Base-by-base conservation (phyloP, 2,329 filamentous ascomycete genomes). In the Teratosphaeriaceae sp. region DNA sequence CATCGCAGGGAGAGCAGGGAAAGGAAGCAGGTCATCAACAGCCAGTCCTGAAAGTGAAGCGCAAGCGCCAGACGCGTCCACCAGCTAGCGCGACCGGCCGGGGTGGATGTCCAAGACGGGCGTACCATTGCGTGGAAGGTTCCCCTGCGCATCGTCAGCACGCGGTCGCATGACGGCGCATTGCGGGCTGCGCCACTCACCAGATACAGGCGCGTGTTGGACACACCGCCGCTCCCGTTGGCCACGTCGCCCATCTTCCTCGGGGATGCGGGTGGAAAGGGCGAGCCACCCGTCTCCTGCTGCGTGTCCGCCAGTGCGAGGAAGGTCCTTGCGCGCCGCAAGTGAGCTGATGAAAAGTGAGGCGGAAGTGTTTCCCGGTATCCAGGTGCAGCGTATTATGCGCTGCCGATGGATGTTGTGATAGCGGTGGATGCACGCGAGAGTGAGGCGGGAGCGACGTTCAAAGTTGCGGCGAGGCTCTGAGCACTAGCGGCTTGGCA, bases 141-240 rank as follows among this genome's bases (percentile, higher is more conserved):
- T 45, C 11, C 46, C 46, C 31, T 34, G 35, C 35, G 35, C 35
- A 19, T 15, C 7, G 9, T 8, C 12, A n/a, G 31, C 12, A n/a
- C 31, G 7, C 6, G 5, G 9, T 38, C 24, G 24, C 12, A n/a
- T 15, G 12, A 38, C 24, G 12, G 15, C 15, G 20, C 8, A 9
- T 38, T 9, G 7, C 31, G 31, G 19, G 21, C 21, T 73, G 97
- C 97, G 70, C 90, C 90, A 9, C 15, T 5, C 20, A 34, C 31
- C 73, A 97, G 75, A 74, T 97, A 98, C 58, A 97, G 85, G 73
- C 92, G 82, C 64, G 90, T 97, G 56, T 85, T 84, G 52, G 88
- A 95, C 56, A 96, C 90, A 29, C 40, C 23, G 16, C 29, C 29
- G 19, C 18, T 26, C 22, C 38, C 38, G 22, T 41, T 41, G 18